Evolutionary conservation across 2,329 filamentous ascomycete species (phyloP), one percentile per base, ranked within the genome.

Genomic region (Calonectria hongkongensis): DNA sequence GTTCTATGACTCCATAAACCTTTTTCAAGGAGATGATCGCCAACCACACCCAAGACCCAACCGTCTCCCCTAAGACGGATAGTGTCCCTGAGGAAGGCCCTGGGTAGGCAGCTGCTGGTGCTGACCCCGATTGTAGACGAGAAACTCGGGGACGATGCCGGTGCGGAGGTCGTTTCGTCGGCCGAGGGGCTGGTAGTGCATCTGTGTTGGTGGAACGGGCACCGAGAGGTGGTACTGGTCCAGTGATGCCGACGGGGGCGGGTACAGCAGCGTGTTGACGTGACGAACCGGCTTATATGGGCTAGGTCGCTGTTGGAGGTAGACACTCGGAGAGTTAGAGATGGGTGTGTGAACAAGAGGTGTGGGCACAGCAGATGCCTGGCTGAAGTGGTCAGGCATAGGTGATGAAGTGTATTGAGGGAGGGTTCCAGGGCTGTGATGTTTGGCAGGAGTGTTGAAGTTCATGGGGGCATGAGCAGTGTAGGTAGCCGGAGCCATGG

Each of bases 271-370:
- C 0, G 95, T 98, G 78, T 97, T 95, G 72, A 98, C 95, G 73
- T 95, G 91, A 66, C 96, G 94, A 47, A 98, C 93, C 1, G 96
- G 96, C 75, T 95, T 94, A 84, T 98, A 98, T 3, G 97, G 97
- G 68, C 96, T 98, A 75, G 94, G 93, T 70, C 97, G 91, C 82
- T 98, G 95, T 80, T 94, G 94, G 45, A 98, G 88, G 84, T 97
- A 97, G 80, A 95, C 91, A 13, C 94, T 96, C 0, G 96, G 96
- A 39, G 97, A 98, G 75, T 97, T 90, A 39, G 94, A 93, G 54
- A 92, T 91, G 7, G 93, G 92, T 10, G 92, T 91, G 62, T 92
- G 89, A 4, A 78, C 78, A 47, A 84, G 80, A 2, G 93, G 92
- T 10, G 92, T 91, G 66, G 92, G 89, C 13, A 89, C 86, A 13